phyloP scores from a whole-genome alignment of 805 yeast species.

The Sporopachydermia quercuum region DNA sequence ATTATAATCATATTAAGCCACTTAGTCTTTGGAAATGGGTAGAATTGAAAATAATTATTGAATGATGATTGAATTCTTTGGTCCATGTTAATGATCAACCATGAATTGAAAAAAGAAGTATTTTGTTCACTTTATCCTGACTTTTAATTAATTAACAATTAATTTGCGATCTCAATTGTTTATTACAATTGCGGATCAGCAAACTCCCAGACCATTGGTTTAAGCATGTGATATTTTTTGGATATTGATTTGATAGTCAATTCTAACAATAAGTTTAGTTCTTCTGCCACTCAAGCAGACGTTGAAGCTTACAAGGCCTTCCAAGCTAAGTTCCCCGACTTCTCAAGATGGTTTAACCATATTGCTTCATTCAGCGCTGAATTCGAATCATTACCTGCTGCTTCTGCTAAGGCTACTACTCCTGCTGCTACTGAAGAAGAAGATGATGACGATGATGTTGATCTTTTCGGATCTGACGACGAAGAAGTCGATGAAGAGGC shows the following conservation, averaged over 20 bases:
- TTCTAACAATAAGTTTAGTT: constrained; percentile 24
- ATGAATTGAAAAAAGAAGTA: constrained; percentile 5
- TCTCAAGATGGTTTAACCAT: constrained; percentile 98
- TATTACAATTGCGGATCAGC: not conserved
- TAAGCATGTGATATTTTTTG: not conserved
- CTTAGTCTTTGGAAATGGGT: no score
- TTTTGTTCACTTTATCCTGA: not conserved
- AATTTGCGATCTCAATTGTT: constrained; percentile 1
- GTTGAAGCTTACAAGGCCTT: constrained; percentile 79
- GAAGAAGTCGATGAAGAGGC: constrained; percentile 95
- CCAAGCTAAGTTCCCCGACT: constrained; percentile 83
- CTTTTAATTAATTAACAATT: constrained; percentile 2
- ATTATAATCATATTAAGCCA: no score
- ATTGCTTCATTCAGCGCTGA: constrained; percentile 85
- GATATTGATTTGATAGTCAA: not conserved
- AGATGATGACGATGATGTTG: constrained; percentile 84
- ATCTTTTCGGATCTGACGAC: constrained; percentile 86
- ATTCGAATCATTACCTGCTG: constrained; percentile 73
- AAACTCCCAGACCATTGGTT: no score
- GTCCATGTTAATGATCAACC: constrained; percentile 1
- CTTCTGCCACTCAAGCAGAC: constrained; percentile 78
- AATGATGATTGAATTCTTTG: not conserved
- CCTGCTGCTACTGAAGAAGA: constrained; percentile 52
- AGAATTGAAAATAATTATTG: no score
- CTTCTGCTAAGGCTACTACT: constrained; percentile 46